Conservation (phyloP, 176 grass and related monocot genomes). For the sorghum (Sorghum bicolor) region Sorghum_bicolor_NCBIv3 NC_012877.2:2456501-2457000, state of each 20-base stretch:
- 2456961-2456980: background rate
- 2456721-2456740: background rate
- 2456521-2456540: conserved; percentile 12
- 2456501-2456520: background rate
- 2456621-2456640: background rate
- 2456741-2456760: background rate
- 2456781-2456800: background rate
- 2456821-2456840: background rate
- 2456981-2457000: background rate
- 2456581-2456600: background rate
- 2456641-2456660: background rate
- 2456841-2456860: background rate
- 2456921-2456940: background rate
- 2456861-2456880: background rate
- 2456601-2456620: background rate
- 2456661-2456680: background rate
- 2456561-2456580: background rate
- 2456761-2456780: fast-evolving
- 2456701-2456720: too few relatives aligned
- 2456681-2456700: too few relatives aligned
- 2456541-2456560: fast-evolving
- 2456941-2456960: background rate
- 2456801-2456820: background rate
- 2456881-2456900: fast-evolving
- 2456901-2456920: background rate